These are phyloP conservation scores for Aureobasidium sp. DNA, from an alignment of 2,329 filamentous ascomycete species.

Conservation along the genomic window DNA sequence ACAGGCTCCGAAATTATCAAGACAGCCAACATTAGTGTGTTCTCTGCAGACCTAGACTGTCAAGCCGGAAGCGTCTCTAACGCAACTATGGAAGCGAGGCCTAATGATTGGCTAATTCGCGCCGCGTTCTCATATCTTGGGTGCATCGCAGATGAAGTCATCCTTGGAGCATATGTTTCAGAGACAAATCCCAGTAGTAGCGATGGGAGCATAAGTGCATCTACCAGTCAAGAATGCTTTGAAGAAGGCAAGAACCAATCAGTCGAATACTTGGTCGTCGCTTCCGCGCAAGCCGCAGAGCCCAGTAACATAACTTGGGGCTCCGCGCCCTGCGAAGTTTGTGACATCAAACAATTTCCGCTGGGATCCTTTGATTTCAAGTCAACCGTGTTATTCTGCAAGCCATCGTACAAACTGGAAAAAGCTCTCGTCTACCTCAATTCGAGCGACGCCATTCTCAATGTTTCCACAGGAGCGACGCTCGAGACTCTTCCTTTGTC, in stretches of 20 bases:
- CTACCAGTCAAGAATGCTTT: too few relatives aligned
- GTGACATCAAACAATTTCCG: not conserved
- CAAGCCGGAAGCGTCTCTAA: not conserved
- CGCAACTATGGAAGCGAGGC: not conserved
- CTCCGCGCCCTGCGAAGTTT: too few relatives aligned
- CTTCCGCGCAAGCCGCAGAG: not conserved
- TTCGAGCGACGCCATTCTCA: not conserved
- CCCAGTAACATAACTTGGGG: too few relatives aligned
- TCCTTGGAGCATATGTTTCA: too few relatives aligned
- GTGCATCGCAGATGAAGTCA: not conserved
- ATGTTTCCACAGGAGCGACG: not conserved
- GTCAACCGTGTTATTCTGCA: not conserved
- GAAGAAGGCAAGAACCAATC: too few relatives aligned
- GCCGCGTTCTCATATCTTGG: not conserved
- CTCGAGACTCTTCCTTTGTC: not conserved
- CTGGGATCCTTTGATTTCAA: not conserved
- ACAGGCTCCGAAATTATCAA: not conserved
- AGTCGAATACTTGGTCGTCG: not conserved
- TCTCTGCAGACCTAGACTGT: not conserved
- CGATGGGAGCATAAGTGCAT: too few relatives aligned
- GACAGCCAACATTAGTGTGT: not conserved
- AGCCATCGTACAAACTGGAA: not conserved
- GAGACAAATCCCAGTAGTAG: too few relatives aligned
- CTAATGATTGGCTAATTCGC: not conserved
- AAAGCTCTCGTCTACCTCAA: not conserved